Evolutionary conservation across 805 yeast genomes (phyloP).

Genomic region (Alloascoidea africana): DNA sequence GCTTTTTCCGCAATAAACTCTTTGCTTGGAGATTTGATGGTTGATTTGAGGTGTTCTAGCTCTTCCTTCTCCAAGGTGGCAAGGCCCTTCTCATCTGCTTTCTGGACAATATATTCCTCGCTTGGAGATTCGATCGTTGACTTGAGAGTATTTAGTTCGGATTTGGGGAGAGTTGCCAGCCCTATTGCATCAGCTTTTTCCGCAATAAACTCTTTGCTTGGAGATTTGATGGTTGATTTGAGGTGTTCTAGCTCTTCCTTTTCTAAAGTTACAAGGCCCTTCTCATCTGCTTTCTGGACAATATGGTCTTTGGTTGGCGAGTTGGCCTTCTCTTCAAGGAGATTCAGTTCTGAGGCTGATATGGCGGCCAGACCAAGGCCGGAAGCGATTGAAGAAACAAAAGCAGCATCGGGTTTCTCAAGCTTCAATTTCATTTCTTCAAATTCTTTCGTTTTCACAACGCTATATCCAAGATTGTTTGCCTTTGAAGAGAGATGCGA

Average conservation of each 20-base stretch:
- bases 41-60: constrained; percentile 6
- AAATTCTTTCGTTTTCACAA: constrained; percentile 5
- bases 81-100: constrained; percentile 19
- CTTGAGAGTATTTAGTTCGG: no score
- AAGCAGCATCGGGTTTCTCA: constrained; percentile 7
- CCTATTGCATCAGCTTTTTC: background rate
- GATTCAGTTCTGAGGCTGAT: constrained; percentile 6
- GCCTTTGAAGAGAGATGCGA: constrained; percentile 9
- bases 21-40: constrained; percentile 7
- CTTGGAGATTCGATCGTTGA: constrained; percentile 7
- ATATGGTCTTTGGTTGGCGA: constrained; percentile 13
- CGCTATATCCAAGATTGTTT: constrained; percentile 3
- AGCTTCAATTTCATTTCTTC: constrained; percentile 4
- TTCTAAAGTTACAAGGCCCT: constrained; percentile 8
- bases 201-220: constrained; percentile 6
- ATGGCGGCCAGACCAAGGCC: constrained; percentile 11
- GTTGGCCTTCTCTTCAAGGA: constrained; percentile 7
- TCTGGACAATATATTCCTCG: constrained; percentile 12
- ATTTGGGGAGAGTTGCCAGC: background rate
- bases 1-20: constrained; percentile 6
- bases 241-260: constrained; percentile 7
- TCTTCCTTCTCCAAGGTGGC: constrained; percentile 14
- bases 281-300: constrained; percentile 3
- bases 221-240: constrained; percentile 6
- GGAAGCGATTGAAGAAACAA: constrained; percentile 12